Base-by-base conservation (phyloP, 495 filamentous ascomycete species). In the Tuber melanosporum region DNA sequence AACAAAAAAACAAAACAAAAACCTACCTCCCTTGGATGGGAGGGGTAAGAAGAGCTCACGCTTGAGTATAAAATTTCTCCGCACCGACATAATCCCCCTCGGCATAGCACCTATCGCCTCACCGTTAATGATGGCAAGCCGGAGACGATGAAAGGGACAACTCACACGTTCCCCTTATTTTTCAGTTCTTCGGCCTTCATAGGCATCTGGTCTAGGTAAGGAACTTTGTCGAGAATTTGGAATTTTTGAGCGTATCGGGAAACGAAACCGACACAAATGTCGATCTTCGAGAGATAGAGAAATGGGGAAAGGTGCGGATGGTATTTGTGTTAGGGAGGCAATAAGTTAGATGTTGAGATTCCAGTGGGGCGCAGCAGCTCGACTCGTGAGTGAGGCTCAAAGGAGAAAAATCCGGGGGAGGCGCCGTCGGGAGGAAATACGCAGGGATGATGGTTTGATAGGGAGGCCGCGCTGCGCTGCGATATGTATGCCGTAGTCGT, bases 51-150 rank as follows among this genome's bases (percentile, higher is more conserved):
- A 66, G 57, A 66, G 85, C 90, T 84, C 87, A 94, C 92, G 95
- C 95, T 87, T 95, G 91, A 17, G 92, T 93, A 85, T 94, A 98
- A 74, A 89, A 86, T 36, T 89, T 88, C 80, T 97, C 94, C 45
- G 95, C 95, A 44, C 86, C 88, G 39, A 82, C 85, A 83, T 88
- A 98, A 80, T 98, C 91, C 78, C 90, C 90, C 14, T 85, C 83
- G 80, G 90, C 88, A 85, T 89, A 94, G 84, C 88, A 87, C 71
- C 85, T 86, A 75, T 76, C 71, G 71, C 42, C 76, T 70, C 71
- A 17, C 15, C 57, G 26, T 66, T 32, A 41, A 46, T 42, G 22
- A 72, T 41, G 76, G 77, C 43, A 66, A 36, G 15, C n/a, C 5
- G 46, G 71, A 15, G 46, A 32, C 44, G 44, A 7, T 19, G 73